phyloP scores from a whole-genome alignment of 2,329 filamentous ascomycete species.

The Cadophora gregata region DNA sequence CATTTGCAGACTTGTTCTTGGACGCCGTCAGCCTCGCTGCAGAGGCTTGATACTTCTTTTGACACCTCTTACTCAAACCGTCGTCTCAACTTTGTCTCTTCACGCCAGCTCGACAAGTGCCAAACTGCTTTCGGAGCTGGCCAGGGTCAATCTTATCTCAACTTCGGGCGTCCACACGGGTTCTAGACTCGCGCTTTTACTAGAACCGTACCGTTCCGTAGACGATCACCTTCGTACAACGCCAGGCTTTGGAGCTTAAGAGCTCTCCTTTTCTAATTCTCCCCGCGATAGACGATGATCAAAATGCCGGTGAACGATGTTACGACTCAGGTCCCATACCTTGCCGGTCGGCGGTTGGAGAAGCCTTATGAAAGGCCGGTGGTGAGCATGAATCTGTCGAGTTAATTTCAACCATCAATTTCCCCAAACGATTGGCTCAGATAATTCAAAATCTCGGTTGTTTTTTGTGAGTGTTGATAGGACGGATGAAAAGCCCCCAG shows the following conservation, averaged over 20 bases:
- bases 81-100: conserved; percentile 22
- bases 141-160: conserved; percentile 20
- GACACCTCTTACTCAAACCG: conserved; percentile 8
- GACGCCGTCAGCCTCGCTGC: conserved; percentile 28
- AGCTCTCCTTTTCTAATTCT: conserved; percentile 6
- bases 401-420: conserved; percentile 40
- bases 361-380: conserved; percentile 50
- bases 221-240: conserved; percentile 23
- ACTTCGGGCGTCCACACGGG: conserved; percentile 13
- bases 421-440: conserved; percentile 38
- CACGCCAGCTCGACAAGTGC: conserved; percentile 9
- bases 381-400: conserved; percentile 37
- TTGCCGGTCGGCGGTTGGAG: conserved; percentile 49
- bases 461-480: conserved; percentile 31
- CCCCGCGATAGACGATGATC: conserved; percentile 14
- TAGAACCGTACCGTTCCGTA: conserved; percentile 18
- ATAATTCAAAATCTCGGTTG: conserved; percentile 30
- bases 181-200: conserved; percentile 16
- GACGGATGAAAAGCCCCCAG: conserved; percentile 27
- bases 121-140: conserved; percentile 9
- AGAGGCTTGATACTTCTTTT: conserved; percentile 13
- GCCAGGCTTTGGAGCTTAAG: conserved; percentile 17
- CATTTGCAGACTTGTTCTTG: conserved; percentile 20
- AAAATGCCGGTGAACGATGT: not conserved
- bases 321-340: not conserved